Base-by-base conservation (phyloP, 2,329 filamentous ascomycete genomes). In the Phialophora chinensis region DNA sequence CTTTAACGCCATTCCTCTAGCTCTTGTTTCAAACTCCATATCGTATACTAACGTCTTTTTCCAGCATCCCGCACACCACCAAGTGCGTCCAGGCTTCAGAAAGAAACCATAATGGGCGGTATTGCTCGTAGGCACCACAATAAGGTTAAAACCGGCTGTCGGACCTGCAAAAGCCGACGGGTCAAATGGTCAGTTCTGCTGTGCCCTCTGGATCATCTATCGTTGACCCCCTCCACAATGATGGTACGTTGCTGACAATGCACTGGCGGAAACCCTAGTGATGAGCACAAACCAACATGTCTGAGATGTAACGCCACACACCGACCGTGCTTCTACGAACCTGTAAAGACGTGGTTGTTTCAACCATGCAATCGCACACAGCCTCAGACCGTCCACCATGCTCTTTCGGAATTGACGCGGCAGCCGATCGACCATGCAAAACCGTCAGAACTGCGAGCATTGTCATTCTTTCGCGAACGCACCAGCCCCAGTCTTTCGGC, bases 271-370 rank as follows among this genome's bases (percentile, higher is more conserved):
- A 74, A 76, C 69, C 75, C 75, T 65, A 76, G 75, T 60, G 79
- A 81, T 66, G 79, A 81, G 71, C 77, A 74, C 17, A 78, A 79
- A 75, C 72, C 83, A 75, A 63, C 79, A 79, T 74, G 81, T 59
- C 27, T 11, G 29, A 54, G 49, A 8, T 54, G 52, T 14, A 10
- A 17, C 23, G 7, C 14, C 52, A 53, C 10, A 17, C 52, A 54
- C 1, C n/a, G 14, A 17, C 35, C 35, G 3, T 54, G 52, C 52
- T 10, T 31, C 20, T 33, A 29, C 25, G 23, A 54, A 8, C 52
- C 52, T 29, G 23, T 54, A 11, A 27, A 54, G 27, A 31, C 52
- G 6, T 54, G 52, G 52, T 27, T 54, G 23, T 54, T 31, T 33
- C 10, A 12, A 29, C 17, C 1, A 17, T 14, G 7, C 23, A 27